Evolutionary conservation across 305 asterid species (phyloP).

Genomic region (Fraxinus paxiana): DNA sequence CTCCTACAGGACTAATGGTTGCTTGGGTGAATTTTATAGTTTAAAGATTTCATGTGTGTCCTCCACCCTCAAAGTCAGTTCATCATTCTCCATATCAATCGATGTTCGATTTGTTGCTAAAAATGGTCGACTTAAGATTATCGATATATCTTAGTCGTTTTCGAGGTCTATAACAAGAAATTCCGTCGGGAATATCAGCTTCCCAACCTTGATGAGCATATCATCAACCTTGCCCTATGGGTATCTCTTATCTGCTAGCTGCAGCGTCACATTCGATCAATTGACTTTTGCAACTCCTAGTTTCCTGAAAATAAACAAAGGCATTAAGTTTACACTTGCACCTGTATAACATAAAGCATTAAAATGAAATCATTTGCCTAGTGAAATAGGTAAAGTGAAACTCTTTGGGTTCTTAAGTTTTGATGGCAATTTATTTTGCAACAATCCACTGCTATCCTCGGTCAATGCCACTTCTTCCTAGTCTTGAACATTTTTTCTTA

Average conservation of each 20-base stretch:
- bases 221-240: background rate
- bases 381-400: background rate
- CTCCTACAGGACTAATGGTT: background rate
- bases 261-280: background rate
- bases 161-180: background rate
- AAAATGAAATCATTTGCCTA: background rate
- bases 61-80: background rate
- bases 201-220: background rate
- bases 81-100: background rate
- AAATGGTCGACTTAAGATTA: background rate
- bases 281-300: background rate
- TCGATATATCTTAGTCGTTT: background rate
- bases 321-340: background rate
- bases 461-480: background rate
- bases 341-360: background rate
- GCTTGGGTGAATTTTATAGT: background rate
- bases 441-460: background rate
- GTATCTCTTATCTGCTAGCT: background rate
- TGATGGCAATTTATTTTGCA: background rate
- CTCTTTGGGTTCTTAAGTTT: no score
- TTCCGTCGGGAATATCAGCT: background rate
- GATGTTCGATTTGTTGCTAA: background rate
- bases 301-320: background rate
- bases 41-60: background rate
- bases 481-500: background rate